Conservation (phyloP, 139 green algal species). For the Picochlorum sp. region DNA sequence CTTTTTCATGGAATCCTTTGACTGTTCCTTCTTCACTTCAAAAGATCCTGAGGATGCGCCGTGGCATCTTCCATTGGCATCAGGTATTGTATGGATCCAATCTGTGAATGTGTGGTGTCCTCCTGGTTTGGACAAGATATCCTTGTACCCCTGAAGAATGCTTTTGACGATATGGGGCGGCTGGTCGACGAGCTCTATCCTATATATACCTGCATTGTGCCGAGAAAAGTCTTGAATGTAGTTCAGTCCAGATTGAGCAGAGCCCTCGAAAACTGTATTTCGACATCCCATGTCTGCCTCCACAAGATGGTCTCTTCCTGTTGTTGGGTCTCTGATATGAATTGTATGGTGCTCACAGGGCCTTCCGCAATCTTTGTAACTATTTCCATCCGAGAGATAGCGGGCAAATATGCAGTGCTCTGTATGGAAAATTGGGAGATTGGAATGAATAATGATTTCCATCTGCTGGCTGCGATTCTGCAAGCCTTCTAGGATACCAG, state of each 20-base stretch:
- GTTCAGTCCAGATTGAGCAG: constrained; percentile 40
- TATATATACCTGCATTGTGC: constrained; percentile 19
- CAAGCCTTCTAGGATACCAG: constrained; percentile 25
- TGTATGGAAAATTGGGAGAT: constrained; percentile 86
- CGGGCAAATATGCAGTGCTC: constrained; percentile 80
- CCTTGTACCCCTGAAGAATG: constrained; percentile 56
- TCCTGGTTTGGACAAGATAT: not conserved
- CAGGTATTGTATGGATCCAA: constrained; percentile 30
- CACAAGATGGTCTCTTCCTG: constrained; percentile 68
- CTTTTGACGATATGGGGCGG: constrained; percentile 35
- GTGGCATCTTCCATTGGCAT: constrained; percentile 39
- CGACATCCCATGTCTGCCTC: constrained; percentile 75
- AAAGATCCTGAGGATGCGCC: constrained; percentile 46
- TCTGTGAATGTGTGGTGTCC: not conserved
- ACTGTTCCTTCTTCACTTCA: constrained; percentile 25
- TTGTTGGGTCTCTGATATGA: constrained; percentile 55
- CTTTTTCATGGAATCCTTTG: constrained; percentile 21
- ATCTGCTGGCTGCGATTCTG: constrained; percentile 16
- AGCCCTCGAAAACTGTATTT: constrained; percentile 83
- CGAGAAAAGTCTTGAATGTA: constrained; percentile 14
- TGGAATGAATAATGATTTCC: constrained; percentile 69
- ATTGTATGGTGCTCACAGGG: constrained; percentile 69
- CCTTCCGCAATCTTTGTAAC: constrained; percentile 69
- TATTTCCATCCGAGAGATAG: constrained; percentile 68
- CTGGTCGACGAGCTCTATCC: constrained; percentile 81